Conservation (phyloP, 1,139 yeast genomes). For the Zygosaccharomyces pseudobailii region DNA sequence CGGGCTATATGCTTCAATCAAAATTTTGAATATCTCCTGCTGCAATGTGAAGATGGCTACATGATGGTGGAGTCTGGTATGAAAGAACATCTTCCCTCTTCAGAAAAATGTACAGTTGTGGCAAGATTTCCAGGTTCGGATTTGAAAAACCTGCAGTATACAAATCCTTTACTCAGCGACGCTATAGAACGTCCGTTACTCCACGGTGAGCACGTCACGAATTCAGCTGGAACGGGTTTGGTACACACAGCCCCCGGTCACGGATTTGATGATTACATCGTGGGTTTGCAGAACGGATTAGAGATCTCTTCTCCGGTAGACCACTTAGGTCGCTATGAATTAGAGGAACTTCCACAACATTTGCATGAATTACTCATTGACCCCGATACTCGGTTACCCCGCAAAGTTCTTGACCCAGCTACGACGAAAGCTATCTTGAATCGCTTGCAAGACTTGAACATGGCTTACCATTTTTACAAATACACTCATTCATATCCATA, state of each 20-base stretch:
- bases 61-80: slow-evolving; percentile 50
- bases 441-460: slow-evolving; percentile 40
- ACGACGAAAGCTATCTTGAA: slow-evolving; percentile 50
- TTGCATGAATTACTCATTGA: slow-evolving; percentile 35
- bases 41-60: slow-evolving; percentile 39
- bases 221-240: slow-evolving; percentile 83
- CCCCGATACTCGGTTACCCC: slow-evolving; percentile 45
- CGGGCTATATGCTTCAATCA: slow-evolving; percentile 73
- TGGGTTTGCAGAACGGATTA: slow-evolving; percentile 57
- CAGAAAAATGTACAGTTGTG: slow-evolving; percentile 19
- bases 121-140: slow-evolving; percentile 41
- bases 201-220: slow-evolving; percentile 78
- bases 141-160: slow-evolving; percentile 46
- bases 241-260: slow-evolving; percentile 99
- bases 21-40: slow-evolving; percentile 52
- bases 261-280: slow-evolving; percentile 86
- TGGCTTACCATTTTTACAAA: slow-evolving; percentile 47
- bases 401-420: slow-evolving; percentile 52
- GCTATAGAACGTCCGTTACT: slow-evolving; percentile 50
- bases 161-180: slow-evolving; percentile 50
- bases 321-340: slow-evolving; percentile 56
- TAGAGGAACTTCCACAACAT: slow-evolving; percentile 21
- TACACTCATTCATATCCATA: slow-evolving; percentile 87
- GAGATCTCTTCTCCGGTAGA: slow-evolving; percentile 74
- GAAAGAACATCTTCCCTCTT: slow-evolving; percentile 33